Conservation (phyloP, 768 basidiomycete species). For the Lyophyllum decastes region DNA sequence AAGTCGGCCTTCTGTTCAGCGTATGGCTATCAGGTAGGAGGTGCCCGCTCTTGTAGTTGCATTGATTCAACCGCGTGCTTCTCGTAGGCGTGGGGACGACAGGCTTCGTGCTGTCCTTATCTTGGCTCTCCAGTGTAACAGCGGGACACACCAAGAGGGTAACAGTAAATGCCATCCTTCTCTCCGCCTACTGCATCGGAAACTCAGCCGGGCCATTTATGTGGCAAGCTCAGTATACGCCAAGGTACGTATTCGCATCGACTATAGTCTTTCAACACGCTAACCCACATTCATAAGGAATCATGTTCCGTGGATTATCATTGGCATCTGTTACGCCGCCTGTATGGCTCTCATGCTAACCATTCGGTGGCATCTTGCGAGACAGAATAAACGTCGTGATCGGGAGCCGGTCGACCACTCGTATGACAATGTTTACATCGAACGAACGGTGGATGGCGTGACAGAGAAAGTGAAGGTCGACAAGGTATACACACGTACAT, state of each 20-base stretch:
- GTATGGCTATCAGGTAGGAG: constrained; percentile 52
- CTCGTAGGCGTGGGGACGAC: constrained; percentile 20
- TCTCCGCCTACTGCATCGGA: constrained; percentile 65
- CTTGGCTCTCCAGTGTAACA: constrained; percentile 67
- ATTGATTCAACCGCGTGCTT: not conserved
- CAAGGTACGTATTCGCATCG: constrained; percentile 44
- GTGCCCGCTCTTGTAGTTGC: not conserved
- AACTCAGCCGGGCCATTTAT: constrained; percentile 77
- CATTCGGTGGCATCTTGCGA: constrained; percentile 54
- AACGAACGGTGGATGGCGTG: constrained; percentile 54
- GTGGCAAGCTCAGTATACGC: constrained; percentile 71
- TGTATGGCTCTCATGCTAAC: constrained; percentile 49
- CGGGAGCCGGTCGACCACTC: constrained; percentile 50
- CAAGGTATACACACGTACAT: constrained; percentile 47
- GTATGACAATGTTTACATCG: constrained; percentile 65
- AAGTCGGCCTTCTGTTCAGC: constrained; percentile 63
- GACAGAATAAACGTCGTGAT: constrained; percentile 69
- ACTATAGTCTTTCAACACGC: not conserved
- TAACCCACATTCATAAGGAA: constrained; percentile 44
- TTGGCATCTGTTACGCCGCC: constrained; percentile 59
- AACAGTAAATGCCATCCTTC: constrained; percentile 71
- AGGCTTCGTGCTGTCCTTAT: constrained; percentile 58
- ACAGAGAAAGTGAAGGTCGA: constrained; percentile 58
- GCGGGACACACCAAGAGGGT: constrained; percentile 75
- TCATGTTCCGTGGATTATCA: constrained; percentile 76